Percentiles rank a stretch among this genome's conserved stretches.
These are phyloP conservation scores for Solanum chmielewskii DNA, from an alignment of 257 asterid species.

Conservation along the genomic window DNA sequence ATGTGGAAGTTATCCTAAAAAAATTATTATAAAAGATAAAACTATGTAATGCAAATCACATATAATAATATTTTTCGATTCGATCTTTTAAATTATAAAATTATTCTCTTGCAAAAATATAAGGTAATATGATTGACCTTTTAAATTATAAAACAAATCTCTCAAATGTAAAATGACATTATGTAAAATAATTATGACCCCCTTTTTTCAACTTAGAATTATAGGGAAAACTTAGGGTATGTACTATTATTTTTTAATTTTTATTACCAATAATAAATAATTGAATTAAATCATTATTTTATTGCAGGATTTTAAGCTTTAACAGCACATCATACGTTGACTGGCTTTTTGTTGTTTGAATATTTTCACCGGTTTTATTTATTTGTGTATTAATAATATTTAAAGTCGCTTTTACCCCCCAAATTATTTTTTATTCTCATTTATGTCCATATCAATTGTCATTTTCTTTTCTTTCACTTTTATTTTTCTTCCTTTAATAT, in stretches of 20 bases:
- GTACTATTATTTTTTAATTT: not conserved
- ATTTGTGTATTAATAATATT: not conserved
- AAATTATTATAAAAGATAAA: no score
- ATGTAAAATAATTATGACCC: not conserved
- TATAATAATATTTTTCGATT: no score
- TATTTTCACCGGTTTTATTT: not conserved
- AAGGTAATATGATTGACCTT: no score
- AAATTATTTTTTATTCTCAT: not conserved
- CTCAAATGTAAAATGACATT: not conserved
- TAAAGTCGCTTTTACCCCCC: not conserved
- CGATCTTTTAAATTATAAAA: no score
- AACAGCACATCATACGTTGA: constrained; percentile 16
- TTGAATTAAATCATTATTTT: not conserved
- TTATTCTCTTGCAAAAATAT: no score
- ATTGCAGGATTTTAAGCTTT: constrained; percentile 10
- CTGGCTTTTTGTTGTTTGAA: constrained; percentile 4
- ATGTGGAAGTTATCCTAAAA: no score
- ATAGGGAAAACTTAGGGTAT: not conserved
- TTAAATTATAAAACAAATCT: not conserved
- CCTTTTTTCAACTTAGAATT: not conserved
- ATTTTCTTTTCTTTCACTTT: not conserved
- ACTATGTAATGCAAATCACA: no score
- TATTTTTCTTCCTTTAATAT: not conserved
- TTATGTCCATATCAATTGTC: not conserved
- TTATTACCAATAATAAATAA: not conserved